A percentile compares a stretch with the other conserved stretches of the same genome.
Conservation (phyloP, 495 filamentous ascomycete species). For the Hyaloscypha variabilis region DNA sequence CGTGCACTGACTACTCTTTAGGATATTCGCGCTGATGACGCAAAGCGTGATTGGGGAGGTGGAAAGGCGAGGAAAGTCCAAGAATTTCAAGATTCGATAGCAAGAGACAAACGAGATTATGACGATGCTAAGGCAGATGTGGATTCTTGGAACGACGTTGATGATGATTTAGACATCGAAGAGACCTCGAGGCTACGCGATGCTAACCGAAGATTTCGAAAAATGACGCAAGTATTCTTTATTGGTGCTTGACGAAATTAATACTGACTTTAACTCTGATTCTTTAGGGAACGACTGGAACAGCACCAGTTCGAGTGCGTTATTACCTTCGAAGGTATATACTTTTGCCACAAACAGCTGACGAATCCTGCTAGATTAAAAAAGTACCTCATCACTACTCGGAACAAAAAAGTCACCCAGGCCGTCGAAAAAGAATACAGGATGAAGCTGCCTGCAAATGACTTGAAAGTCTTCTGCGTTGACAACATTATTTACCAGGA, state of each 20-base stretch:
- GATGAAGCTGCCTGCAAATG: slow-evolving; percentile 21
- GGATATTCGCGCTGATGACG: slow-evolving; percentile 34
- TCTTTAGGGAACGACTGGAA: slow-evolving; percentile 11
- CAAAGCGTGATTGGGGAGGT: slow-evolving; percentile 30
- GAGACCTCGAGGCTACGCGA: neutral
- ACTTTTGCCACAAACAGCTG: neutral
- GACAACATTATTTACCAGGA: slow-evolving; percentile 43
- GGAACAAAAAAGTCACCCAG: slow-evolving; percentile 35
- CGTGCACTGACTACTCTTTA: slow-evolving; percentile 19
- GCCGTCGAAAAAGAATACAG: slow-evolving; percentile 32
- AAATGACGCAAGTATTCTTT: slow-evolving; percentile 17
- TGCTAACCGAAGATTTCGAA: neutral
- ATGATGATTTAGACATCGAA: slow-evolving; percentile 2
- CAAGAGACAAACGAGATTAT: slow-evolving; percentile 9
- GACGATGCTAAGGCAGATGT: neutral
- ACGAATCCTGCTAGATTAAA: slow-evolving; percentile 25
- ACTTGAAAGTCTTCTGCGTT: slow-evolving; percentile 39
- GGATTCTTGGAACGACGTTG: slow-evolving; percentile 6
- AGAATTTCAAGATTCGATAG: slow-evolving; percentile 14
- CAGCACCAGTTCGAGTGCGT: slow-evolving; percentile 16
- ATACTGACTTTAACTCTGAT: neutral
- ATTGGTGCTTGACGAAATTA: neutral
- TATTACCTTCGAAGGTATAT: neutral
- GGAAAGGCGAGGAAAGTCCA: slow-evolving; percentile 25
- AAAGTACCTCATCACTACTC: slow-evolving; percentile 34